A percentile compares a stretch with the other conserved stretches of the same genome.
Conservation (phyloP, 257 asterid genomes). For the Fraxinus pennsylvanica region DNA sequence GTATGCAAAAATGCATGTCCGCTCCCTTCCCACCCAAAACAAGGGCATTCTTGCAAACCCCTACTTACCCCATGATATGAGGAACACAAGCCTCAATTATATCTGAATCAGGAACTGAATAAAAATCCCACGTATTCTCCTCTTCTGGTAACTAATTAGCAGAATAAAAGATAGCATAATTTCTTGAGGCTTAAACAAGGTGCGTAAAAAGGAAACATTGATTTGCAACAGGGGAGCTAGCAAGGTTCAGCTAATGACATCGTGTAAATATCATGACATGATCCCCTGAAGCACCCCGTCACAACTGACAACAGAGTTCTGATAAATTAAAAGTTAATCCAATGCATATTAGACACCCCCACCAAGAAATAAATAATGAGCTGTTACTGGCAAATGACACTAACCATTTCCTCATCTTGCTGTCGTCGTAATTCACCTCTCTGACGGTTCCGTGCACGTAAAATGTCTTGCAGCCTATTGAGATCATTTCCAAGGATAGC, state of each 20-base stretch:
- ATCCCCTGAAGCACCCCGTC: neutral
- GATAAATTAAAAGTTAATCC: constrained; percentile 10
- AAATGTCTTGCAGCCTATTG: constrained; percentile 76
- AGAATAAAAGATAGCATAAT: neutral
- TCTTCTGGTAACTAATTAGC: neutral
- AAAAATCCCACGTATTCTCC: neutral
- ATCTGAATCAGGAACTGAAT: constrained; percentile 2
- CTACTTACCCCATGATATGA: constrained; percentile 2
- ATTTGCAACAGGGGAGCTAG: neutral
- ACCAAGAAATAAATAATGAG: constrained; percentile 18
- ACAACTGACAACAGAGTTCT: neutral
- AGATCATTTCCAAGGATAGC: constrained; percentile 87
- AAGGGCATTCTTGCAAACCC: constrained; percentile 3
- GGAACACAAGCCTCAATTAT: constrained; percentile 14
- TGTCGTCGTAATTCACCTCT: constrained; percentile 68
- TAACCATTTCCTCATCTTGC: constrained; percentile 92
- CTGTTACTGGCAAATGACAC: constrained; percentile 26
- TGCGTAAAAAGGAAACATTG: neutral
- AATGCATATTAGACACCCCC: constrained; percentile 4
- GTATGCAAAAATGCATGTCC: neutral
- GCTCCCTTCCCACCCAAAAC: neutral
- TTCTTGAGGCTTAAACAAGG: neutral
- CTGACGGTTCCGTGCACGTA: constrained; percentile 76
- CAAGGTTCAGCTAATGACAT: neutral
- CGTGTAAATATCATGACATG: constrained; percentile 5